Percentiles rank a stretch among this genome's conserved stretches.
Conservation (phyloP, 805 yeast species). For the Tetrapisispora pingtungensis region DNA sequence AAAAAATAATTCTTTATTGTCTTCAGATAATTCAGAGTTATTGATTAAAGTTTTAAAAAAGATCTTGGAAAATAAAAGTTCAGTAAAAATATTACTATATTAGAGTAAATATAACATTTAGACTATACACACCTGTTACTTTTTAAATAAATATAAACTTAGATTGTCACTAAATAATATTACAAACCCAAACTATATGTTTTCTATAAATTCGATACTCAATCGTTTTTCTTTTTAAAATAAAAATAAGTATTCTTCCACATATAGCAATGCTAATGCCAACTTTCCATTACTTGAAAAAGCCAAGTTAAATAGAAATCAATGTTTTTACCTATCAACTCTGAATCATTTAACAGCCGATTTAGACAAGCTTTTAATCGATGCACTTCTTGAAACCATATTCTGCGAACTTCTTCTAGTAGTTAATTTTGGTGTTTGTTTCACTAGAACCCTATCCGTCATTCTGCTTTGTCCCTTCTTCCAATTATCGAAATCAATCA, state of each 20-base stretch:
- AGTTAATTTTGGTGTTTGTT: conserved; percentile 8
- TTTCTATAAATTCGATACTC: not conserved
- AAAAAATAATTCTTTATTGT: conserved; percentile 21
- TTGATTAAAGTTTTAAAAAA: conserved; percentile 21
- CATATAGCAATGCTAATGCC: not conserved
- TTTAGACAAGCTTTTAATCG: not conserved
- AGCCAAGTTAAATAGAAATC: too few relatives aligned
- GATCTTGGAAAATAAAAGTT: conserved; percentile 25
- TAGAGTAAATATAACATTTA: conserved; percentile 20
- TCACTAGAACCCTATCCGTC: conserved; percentile 26
- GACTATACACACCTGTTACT: too few relatives aligned
- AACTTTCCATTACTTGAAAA: not conserved
- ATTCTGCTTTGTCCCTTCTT: conserved; percentile 37
- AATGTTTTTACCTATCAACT: too few relatives aligned
- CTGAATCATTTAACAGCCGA: not conserved
- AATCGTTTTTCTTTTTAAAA: too few relatives aligned
- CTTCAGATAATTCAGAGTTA: conserved; percentile 20
- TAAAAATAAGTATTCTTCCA: not conserved
- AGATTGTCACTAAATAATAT: not conserved
- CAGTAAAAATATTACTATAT: conserved; percentile 26
- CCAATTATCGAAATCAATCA: conserved; percentile 94
- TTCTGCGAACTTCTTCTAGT: conserved; percentile 1
- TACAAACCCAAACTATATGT: not conserved
- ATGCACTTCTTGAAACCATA: not conserved
- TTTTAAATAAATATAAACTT: not conserved